These are phyloP conservation scores for Porphyra umbilicalis DNA, from an alignment of 31 red algal genomes.

Conservation along the genomic window DNA sequence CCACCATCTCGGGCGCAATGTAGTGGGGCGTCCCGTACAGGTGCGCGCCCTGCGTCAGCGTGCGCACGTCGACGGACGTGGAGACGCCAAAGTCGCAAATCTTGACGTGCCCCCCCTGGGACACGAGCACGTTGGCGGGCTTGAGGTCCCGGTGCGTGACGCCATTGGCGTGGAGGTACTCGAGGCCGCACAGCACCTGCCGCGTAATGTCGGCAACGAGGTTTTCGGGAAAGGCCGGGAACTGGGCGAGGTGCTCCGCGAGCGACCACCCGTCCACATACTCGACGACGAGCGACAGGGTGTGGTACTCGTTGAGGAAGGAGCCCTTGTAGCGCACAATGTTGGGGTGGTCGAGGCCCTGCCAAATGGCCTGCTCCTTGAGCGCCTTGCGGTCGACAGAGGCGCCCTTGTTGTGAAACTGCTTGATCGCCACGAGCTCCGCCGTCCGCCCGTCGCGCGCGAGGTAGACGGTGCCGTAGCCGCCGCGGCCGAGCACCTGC, in stretches of 20 bases:
- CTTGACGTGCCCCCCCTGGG: slow-evolving; percentile 71
- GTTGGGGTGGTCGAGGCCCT: slow-evolving; percentile 74
- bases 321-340: slow-evolving; percentile 83
- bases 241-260: slow-evolving; percentile 88
- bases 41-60: slow-evolving; percentile 66
- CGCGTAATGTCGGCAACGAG: slow-evolving; percentile 74
- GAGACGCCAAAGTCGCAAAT: slow-evolving; percentile 97
- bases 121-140: slow-evolving; percentile 89
- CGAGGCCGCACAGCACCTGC: slow-evolving; percentile 68
- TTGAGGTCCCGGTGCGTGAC: slow-evolving; percentile 95
- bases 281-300: slow-evolving; percentile 80
- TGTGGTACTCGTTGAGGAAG: slow-evolving; percentile 71
- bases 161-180: slow-evolving; percentile 73
- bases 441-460: slow-evolving; percentile 53
- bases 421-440: slow-evolving; percentile 83
- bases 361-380: slow-evolving; percentile 88
- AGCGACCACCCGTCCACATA: slow-evolving; percentile 84
- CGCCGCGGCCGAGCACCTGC: slow-evolving; percentile 78
- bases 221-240: slow-evolving; percentile 71
- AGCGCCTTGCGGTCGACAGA: slow-evolving; percentile 76
- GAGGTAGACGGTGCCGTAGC: slow-evolving; percentile 86
- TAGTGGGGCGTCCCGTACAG: slow-evolving; percentile 95
- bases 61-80: slow-evolving; percentile 73
- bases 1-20: slow-evolving; percentile 93
- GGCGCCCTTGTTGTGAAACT: slow-evolving; percentile 70